These are phyloP conservation scores for Neurospora crassa DNA, from an alignment of 2,329 filamentous ascomycete genomes.

Conservation along the genomic window DNA sequence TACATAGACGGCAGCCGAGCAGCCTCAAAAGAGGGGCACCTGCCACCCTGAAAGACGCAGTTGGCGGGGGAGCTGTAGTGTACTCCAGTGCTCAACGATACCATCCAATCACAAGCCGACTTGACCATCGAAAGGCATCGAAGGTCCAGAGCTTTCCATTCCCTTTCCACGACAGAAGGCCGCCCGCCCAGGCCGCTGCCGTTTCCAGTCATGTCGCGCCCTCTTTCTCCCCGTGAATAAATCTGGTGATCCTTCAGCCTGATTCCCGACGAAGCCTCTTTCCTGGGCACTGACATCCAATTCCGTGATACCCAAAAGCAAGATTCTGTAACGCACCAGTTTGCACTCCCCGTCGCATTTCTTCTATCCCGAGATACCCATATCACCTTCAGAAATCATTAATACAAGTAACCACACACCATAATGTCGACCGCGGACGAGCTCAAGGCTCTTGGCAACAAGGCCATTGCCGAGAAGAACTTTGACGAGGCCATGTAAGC, in stretches of 20 bases:
- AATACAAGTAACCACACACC: not conserved
- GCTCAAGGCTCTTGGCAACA: slow-evolving; percentile 97
- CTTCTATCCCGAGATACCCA: not conserved
- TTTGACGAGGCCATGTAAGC: slow-evolving; percentile 91
- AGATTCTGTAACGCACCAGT: not conserved
- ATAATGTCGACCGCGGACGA: slow-evolving; percentile 56
- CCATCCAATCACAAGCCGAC: slow-evolving; percentile 14
- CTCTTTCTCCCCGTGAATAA: not conserved
- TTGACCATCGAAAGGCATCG: slow-evolving; percentile 20
- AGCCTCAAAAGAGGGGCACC: not conserved
- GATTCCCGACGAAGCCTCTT: not conserved
- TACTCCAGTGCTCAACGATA: not conserved
- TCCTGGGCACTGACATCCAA: not conserved
- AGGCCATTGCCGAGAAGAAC: slow-evolving; percentile 95
- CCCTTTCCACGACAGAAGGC: slow-evolving; percentile 3
- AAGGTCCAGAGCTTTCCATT: slow-evolving; percentile 20
- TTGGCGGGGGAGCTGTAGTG: slow-evolving; percentile 13
- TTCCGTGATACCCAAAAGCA: not conserved
- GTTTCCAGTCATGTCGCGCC: not conserved
- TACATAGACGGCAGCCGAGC: not conserved
- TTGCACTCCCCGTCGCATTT: not conserved
- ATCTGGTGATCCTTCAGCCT: slow-evolving; percentile 1
- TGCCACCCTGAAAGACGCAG: not conserved
- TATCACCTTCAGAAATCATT: not conserved
- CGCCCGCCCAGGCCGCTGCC: not conserved